Conservation (phyloP, 163 green algal genomes). For the Botryococcus braunii region DNA sequence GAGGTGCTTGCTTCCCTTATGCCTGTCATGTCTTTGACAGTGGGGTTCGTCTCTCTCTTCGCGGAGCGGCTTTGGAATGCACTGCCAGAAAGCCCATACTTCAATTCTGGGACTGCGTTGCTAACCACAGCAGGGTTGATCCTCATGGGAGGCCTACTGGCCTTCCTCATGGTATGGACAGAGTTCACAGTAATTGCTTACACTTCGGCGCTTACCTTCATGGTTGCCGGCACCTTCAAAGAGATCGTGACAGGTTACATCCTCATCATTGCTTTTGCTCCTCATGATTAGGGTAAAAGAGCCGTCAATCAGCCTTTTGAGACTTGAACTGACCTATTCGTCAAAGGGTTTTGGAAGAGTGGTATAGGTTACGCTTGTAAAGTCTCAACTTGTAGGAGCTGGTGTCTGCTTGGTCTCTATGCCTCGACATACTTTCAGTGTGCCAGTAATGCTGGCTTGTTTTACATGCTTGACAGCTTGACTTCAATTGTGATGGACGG, state of each 20-base stretch:
- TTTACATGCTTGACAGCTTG: no score
- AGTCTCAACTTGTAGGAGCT: no score
- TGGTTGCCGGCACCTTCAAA: constrained; percentile 85
- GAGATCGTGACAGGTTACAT: constrained; percentile 67
- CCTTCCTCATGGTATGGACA: constrained; percentile 72
- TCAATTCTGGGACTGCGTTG: constrained; percentile 26
- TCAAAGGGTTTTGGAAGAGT: no score
- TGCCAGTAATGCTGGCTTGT: no score
- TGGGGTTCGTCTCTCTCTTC: constrained; percentile 46
- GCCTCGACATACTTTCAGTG: no score
- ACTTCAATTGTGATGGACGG: no score
- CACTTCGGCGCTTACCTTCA: constrained; percentile 85
- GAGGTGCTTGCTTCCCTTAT: constrained; percentile 68
- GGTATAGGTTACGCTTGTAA: no score
- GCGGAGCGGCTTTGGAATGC: constrained; percentile 60
- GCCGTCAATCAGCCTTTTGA: no score
- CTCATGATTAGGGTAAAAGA: neutral
- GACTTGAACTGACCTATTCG: no score
- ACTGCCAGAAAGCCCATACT: constrained; percentile 64
- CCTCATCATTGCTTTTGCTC: neutral
- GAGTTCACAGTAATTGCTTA: constrained; percentile 66
- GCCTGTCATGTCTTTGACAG: constrained; percentile 65
- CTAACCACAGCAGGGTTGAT: constrained; percentile 48
- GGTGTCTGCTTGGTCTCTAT: no score
- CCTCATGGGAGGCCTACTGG: constrained; percentile 49